These are phyloP conservation scores for Mycena epipterygia DNA, from an alignment of 768 basidiomycete species.

Conservation along the genomic window DNA sequence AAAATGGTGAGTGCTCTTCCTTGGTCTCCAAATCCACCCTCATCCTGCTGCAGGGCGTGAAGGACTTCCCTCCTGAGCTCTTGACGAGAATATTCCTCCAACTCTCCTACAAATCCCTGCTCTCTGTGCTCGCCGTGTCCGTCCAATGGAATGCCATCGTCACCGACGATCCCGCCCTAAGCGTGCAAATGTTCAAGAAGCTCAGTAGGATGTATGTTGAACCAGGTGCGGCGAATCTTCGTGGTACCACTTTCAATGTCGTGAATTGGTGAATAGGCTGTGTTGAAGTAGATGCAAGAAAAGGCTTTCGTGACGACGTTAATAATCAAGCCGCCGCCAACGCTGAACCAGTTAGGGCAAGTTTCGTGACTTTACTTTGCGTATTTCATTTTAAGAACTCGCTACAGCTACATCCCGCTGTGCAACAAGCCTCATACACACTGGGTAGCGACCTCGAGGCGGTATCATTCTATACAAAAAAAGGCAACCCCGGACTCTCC, in stretches of 20 bases:
- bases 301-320: too few species aligned
- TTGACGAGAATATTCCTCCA: conserved; percentile 6
- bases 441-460: neutral
- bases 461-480: neutral
- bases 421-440: neutral
- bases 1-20: neutral
- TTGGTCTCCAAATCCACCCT: neutral
- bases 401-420: neutral
- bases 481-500: neutral
- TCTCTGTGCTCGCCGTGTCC: neutral
- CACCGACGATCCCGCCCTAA: neutral
- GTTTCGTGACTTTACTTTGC: neutral
- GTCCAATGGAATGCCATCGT: conserved; percentile 13
- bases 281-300: neutral
- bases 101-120: conserved; percentile 5
- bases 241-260: neutral
- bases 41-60: neutral
- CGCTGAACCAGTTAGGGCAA: neutral
- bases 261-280: neutral
- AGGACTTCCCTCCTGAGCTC: conserved; percentile 6
- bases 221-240: neutral
- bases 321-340: neutral
- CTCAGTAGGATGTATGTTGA: conserved; percentile 7
- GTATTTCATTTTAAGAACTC: neutral
- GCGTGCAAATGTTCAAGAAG: conserved; percentile 8